These are phyloP conservation scores for Furcasterigmium sp. DNA, from an alignment of 2,329 filamentous ascomycete genomes.

Conservation along the genomic window DNA sequence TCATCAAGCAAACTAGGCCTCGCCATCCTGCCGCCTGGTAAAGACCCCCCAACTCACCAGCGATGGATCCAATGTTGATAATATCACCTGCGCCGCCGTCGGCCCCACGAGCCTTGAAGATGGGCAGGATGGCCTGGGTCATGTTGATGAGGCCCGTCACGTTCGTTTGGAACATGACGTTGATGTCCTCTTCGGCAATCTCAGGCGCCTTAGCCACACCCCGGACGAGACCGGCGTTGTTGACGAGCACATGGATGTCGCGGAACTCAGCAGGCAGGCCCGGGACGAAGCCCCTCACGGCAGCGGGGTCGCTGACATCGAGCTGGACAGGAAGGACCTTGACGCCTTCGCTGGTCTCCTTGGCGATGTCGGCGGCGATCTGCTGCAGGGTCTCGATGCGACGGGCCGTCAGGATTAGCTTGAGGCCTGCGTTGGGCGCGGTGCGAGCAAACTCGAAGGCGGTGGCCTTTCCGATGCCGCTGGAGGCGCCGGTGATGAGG, in stretches of 20 bases:
- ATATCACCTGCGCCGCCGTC: constrained; percentile 83
- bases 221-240: constrained; percentile 92
- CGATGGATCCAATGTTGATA: constrained; percentile 90
- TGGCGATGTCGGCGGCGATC: constrained; percentile 69
- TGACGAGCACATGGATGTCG: constrained; percentile 83
- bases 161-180: constrained; percentile 87
- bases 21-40: background rate
- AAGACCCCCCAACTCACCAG: constrained; percentile 38
- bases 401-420: constrained; percentile 84
- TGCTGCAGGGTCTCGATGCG: constrained; percentile 73
- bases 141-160: constrained; percentile 93
- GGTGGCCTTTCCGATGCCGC: constrained; percentile 77
- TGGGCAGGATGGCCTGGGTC: constrained; percentile 83
- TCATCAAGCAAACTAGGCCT: background rate
- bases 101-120: constrained; percentile 66
- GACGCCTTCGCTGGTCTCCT: constrained; percentile 73
- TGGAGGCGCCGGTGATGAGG: constrained; percentile 85
- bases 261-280: constrained; percentile 75
- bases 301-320: constrained; percentile 76
- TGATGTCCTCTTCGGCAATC: constrained; percentile 77
- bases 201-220: constrained; percentile 81
- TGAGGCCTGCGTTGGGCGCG: constrained; percentile 64
- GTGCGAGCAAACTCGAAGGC: constrained; percentile 94
- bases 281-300: constrained; percentile 67
- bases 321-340: constrained; percentile 78